Base-by-base conservation (phyloP, 306 rosid genomes). In the Astragalus membranaceus region DNA sequence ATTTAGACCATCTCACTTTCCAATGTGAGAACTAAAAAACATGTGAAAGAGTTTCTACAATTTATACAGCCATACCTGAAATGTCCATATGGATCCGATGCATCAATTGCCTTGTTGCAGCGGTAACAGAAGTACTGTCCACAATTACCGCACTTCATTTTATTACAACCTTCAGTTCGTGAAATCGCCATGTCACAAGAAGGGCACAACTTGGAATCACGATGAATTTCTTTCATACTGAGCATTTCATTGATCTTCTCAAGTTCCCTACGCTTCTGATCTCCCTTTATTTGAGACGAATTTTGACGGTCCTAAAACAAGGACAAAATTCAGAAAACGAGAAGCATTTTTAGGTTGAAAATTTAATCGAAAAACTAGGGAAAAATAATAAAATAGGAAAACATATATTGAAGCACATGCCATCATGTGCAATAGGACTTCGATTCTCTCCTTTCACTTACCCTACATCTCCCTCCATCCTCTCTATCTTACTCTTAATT, bases 101-200 rank as follows among this genome's bases (percentile, higher is more conserved):
- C 75, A 60, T 82, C 89, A 72, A 92, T 77, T 26, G 78, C 83
- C 76, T 85, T 81, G 86, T 83, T 85, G 82, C 98, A 93, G 14
- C 78, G 83, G 82, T 93, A 93, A 81, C 98, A 93, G 77, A 93
- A 93, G 75, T 82, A 86, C 44, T 88, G 77, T 59, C 74, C 92
- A 72, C 98, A 93, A 63, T 93, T 93, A 29, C 81, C 37, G 52
- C 98, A 93, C 69, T 75, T 84, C 97, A 87, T 93, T 85, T 93
- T 93, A 85, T 93, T 93, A 80, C 98, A 93, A 60, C 97, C 98
- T 53, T 78, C 97, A 17, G 76, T 82, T 76, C 83, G 84, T 33
- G 92, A 88, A 78, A 93, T 93, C 26, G 97, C 97, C 84, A 87
- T 87, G 67, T 82, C 76, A 83, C 98, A 93, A 46, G 84, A 84